Conservation (phyloP, 164 flowering plant genomes). For the Magnolia sinica region DNA sequence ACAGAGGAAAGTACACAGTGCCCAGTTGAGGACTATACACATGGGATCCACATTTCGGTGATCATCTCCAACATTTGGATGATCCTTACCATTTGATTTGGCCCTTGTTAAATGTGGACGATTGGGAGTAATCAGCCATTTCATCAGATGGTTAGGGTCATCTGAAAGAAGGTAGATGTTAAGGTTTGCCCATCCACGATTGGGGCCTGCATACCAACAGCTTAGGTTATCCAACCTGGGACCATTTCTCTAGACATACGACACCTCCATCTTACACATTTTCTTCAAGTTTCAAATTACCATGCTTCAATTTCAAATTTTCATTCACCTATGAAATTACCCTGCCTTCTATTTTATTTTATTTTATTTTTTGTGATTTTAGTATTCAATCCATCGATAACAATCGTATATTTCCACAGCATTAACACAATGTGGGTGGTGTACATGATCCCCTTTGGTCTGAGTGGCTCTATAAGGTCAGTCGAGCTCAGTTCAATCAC, state of each 20-base stretch:
- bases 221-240: background rate
- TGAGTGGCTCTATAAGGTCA: slow-evolving; percentile 38
- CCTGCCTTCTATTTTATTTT: too few species aligned
- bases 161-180: background rate
- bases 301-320: background rate
- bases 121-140: background rate
- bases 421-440: slow-evolving; percentile 56
- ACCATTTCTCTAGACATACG: background rate
- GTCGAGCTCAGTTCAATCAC: background rate
- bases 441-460: slow-evolving; percentile 56
- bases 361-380: too few species aligned
- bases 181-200: background rate
- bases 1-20: too few species aligned
- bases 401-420: slow-evolving; percentile 32
- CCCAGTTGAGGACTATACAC: too few species aligned
- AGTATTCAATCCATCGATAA: background rate
- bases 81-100: background rate
- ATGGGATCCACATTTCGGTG: background rate
- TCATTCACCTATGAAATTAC: background rate
- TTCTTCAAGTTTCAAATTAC: background rate
- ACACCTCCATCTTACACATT: background rate
- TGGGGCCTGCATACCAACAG: background rate
- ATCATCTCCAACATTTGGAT: background rate
- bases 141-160: background rate
- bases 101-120: background rate